Evolutionary conservation across 768 basidiomycete species (phyloP).

Genomic region (Trametes maxima): DNA sequence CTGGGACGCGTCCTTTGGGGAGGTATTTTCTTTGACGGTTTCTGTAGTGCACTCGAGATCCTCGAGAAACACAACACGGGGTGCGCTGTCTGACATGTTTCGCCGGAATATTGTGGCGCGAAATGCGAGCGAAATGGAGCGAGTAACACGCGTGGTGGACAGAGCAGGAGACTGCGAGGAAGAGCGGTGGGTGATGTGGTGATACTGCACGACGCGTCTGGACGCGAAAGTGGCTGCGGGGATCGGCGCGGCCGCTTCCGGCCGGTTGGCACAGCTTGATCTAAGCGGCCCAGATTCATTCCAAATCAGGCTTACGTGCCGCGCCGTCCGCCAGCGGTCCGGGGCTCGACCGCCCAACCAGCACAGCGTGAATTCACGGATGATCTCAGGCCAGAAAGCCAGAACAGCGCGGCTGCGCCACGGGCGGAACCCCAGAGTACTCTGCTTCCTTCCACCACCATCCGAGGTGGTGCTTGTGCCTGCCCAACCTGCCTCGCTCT

Average conservation of each 20-base stretch:
- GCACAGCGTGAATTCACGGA: background rate
- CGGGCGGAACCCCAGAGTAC: background rate
- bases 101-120: background rate
- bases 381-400: background rate
- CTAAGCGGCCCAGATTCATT: background rate
- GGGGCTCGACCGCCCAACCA: background rate
- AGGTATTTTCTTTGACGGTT: conserved; percentile 9
- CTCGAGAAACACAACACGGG: conserved; percentile 37
- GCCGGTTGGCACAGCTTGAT: background rate
- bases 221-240: conserved; percentile 24
- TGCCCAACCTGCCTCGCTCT: conserved; percentile 75
- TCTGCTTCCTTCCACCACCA: conserved; percentile 8
- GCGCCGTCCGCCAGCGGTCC: background rate
- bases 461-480: conserved; percentile 13
- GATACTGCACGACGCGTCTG: conserved; percentile 19
- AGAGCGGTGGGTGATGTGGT: background rate
- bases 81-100: conserved; percentile 18
- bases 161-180: background rate
- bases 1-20: background rate
- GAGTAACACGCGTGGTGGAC: conserved; percentile 11
- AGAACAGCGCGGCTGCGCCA: background rate
- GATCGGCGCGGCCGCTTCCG: conserved; percentile 11
- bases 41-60: conserved; percentile 31
- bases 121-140: background rate
- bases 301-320: conserved; percentile 13